Base-by-base conservation (phyloP, 768 basidiomycete genomes). In the Phylloporus sp. region DNA sequence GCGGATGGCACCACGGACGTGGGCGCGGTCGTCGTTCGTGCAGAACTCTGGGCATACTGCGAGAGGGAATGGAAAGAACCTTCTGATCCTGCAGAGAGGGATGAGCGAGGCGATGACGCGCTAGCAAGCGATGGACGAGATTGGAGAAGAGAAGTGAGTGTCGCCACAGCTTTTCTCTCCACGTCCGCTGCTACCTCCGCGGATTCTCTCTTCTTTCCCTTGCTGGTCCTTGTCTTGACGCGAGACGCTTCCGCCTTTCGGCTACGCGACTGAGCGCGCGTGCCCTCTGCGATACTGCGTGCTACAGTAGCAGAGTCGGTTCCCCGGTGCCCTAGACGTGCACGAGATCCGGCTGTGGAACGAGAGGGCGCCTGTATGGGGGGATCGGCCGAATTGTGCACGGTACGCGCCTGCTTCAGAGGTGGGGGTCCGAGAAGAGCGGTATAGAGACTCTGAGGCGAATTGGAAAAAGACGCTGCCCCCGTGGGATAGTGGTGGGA, bases 111-210 rank as follows among this genome's bases (percentile, higher is more conserved):
- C 6, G 84, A 86, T 22, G 80, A 76, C 36, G 74, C 76, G 61
- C 79, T 80, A 23, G 73, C 69, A 13, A 81, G 77, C 9, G 81
- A 80, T 17, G 82, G 80, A 38, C 80, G 73, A 46, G 84, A 76
- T 49, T 83, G 77, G 48, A 85, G 71, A 45, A 90, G 71, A 10
- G 81, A 81, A 1, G 88, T 89, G 53, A 90, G 70, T 9, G 88
- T 86, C 22, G 83, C 85, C 7, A 87, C 88, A 32, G 87, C 88
- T 63, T 89, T 85, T 77, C 89, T 84, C 63, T 88, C 86, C 40
- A 84, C 72, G 55, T 82, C 83, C 36, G 54, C 54, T 15, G 61
- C 53, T 52, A 56, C 55, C 61, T 61, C 66, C 44, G 51, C 58
- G 55, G 55, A 58, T 53, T 69, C 67, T 49, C 71, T 79, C 40